Conservation (phyloP, 1,284 basidiomycete genomes). For the Ganoderma resinaceum region DNA sequence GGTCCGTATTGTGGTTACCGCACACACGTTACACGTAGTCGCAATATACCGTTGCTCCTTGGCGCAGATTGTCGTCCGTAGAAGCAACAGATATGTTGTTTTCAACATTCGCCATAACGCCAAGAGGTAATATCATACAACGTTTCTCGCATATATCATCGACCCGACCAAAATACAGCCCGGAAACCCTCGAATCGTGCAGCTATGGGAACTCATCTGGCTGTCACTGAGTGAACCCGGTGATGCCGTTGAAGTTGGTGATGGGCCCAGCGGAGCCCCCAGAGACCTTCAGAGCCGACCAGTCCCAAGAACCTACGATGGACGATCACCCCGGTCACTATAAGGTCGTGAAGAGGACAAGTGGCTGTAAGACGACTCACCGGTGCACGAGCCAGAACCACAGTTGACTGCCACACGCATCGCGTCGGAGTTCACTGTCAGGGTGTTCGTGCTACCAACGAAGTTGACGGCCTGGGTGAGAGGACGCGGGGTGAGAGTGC, state of each 20-base stretch:
- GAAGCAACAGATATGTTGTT: background rate
- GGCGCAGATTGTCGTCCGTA: background rate
- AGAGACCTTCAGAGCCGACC: constrained; percentile 51
- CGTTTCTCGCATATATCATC: background rate
- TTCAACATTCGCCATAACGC: background rate
- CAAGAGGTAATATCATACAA: background rate
- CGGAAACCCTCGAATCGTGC: background rate
- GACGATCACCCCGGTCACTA: background rate
- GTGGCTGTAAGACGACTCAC: constrained; percentile 24
- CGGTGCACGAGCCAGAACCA: constrained; percentile 41
- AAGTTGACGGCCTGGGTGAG: constrained; percentile 40
- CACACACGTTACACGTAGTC: too few species aligned
- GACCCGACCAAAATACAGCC: background rate
- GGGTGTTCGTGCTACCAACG: constrained; percentile 35
- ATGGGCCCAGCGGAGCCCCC: constrained; percentile 52
- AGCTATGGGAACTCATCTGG: background rate
- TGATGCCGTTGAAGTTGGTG: constrained; percentile 45
- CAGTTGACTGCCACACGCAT: constrained; percentile 43
- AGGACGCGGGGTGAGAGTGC: background rate
- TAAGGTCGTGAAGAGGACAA: too few species aligned
- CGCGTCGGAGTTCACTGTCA: constrained; percentile 38
- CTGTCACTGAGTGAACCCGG: constrained; percentile 43
- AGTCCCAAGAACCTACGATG: constrained; percentile 58
- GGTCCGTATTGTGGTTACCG: too few species aligned
- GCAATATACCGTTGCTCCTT: too few species aligned